A percentile compares a stretch with the other conserved stretches of the same genome.
These are phyloP conservation scores for Candida neerlandica DNA, from an alignment of 1,139 yeast species.

Conservation along the genomic window DNA sequence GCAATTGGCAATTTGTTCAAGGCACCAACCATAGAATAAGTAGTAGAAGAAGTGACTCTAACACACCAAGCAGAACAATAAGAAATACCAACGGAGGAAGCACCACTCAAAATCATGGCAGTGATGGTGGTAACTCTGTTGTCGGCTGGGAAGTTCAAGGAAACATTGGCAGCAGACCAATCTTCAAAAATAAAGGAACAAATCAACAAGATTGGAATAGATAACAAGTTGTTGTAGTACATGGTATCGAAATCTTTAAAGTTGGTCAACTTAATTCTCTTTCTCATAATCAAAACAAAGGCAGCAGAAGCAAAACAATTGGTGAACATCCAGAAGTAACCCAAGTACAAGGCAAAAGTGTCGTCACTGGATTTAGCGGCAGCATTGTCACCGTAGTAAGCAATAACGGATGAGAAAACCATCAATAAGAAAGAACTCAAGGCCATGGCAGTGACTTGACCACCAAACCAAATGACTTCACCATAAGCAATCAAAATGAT, in stretches of 20 bases:
- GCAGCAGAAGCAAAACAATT: conserved; percentile 95
- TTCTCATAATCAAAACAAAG: conserved; percentile 92
- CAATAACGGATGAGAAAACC: conserved; percentile 92
- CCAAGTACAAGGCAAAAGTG: conserved; percentile 60
- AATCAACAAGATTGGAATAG: conserved; percentile 82
- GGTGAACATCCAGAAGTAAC: conserved; percentile 95
- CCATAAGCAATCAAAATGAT: conserved; percentile 97
- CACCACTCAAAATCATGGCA: conserved; percentile 91
- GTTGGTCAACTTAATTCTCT: conserved; percentile 94
- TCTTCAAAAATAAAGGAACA: conserved; percentile 83
- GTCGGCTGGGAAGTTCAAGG: conserved; percentile 74
- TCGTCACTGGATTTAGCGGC: conserved; percentile 41
- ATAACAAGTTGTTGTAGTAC: conserved; percentile 93
- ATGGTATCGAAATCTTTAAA: conserved; percentile 98
- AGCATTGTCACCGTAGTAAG: conserved; percentile 85
- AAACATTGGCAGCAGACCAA: conserved; percentile 83
- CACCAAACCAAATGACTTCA: conserved; percentile 97
- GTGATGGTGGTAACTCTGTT: conserved; percentile 65
- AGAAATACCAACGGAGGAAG: conserved; percentile 93
- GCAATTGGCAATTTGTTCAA: conserved; percentile 98
- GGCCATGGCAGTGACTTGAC: conserved; percentile 87
- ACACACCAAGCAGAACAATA: conserved; percentile 99
- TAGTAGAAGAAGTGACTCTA: conserved; percentile 96
- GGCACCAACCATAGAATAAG: conserved; percentile 99
- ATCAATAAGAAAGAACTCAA: conserved; percentile 83